A percentile compares a stretch with the other conserved stretches of the same genome.
Conservation (phyloP, 257 asterid species). For the Solanum chaucha region DNA sequence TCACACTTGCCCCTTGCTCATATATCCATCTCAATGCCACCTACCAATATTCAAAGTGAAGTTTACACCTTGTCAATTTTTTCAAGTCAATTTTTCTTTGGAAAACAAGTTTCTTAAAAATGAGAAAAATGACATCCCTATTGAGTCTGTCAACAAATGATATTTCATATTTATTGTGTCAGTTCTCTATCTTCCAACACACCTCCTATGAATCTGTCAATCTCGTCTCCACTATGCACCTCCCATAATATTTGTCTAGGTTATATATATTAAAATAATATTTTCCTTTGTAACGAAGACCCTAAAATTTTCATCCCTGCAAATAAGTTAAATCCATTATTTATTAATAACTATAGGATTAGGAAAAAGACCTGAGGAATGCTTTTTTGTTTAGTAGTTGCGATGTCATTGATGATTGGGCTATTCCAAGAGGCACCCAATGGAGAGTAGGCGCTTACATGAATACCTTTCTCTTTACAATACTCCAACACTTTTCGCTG, state of each 20-base stretch:
- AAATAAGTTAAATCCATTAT: too few relatives aligned
- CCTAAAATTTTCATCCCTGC: background rate
- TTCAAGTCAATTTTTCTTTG: too few relatives aligned
- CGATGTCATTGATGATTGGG: background rate
- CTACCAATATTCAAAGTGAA: background rate
- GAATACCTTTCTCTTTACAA: background rate
- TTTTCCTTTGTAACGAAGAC: background rate
- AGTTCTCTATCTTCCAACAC: background rate
- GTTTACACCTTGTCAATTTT: background rate
- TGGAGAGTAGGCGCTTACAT: background rate
- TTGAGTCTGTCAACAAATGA: background rate
- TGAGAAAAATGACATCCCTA: background rate
- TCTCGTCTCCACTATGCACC: background rate
- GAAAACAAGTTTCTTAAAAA: background rate
- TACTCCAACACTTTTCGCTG: background rate
- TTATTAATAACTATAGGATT: background rate
- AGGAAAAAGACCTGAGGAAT: background rate
- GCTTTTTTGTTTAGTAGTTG: background rate
- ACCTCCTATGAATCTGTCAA: background rate
- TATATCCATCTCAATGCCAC: conserved; percentile 31
- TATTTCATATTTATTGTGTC: background rate
- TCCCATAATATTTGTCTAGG: background rate
- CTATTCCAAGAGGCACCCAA: background rate
- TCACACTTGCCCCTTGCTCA: conserved; percentile 17
- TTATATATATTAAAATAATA: too few relatives aligned